Conservation (phyloP, 257 asterid species). For the Solanum ahanhuiri region DNA sequence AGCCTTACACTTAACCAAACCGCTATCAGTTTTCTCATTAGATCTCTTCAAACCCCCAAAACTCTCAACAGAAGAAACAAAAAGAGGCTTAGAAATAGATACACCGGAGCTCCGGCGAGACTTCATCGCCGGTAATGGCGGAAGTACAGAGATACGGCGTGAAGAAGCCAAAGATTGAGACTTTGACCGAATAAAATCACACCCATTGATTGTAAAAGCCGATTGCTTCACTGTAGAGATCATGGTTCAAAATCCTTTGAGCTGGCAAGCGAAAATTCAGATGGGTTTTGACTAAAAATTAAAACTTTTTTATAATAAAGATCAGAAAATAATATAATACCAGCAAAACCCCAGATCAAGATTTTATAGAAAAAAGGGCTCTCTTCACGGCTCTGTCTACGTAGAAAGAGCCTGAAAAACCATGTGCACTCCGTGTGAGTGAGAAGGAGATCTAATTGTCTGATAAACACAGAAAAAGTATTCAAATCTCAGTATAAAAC, state of each 20-base stretch:
- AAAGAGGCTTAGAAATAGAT: constrained; percentile 41
- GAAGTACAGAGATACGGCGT: constrained; percentile 13
- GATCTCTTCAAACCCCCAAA: constrained; percentile 8
- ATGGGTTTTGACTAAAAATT: not conserved
- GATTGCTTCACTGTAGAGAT: constrained; percentile 59
- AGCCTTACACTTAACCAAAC: constrained; percentile 46
- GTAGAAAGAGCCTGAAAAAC: not conserved
- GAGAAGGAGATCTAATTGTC: not conserved
- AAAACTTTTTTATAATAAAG: not conserved
- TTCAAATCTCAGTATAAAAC: not conserved
- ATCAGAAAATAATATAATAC: not conserved
- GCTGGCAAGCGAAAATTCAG: not conserved
- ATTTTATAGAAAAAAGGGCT: not conserved
- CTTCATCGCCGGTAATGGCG: constrained; percentile 13
- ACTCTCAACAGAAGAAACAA: constrained; percentile 17
- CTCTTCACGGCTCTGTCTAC: not conserved
- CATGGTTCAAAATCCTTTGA: constrained; percentile 22
- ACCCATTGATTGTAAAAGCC: constrained; percentile 12
- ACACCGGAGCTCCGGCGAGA: constrained; percentile 14
- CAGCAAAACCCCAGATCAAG: constrained; percentile 4
- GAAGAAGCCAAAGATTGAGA: not conserved
- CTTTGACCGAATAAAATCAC: constrained; percentile 27
- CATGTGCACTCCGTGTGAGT: not conserved
- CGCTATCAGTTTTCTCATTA: constrained; percentile 6
- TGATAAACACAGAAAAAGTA: not conserved